Conservation (phyloP, 352 stramenopile genomes). For the Thraustochytrium striatum region DNA sequence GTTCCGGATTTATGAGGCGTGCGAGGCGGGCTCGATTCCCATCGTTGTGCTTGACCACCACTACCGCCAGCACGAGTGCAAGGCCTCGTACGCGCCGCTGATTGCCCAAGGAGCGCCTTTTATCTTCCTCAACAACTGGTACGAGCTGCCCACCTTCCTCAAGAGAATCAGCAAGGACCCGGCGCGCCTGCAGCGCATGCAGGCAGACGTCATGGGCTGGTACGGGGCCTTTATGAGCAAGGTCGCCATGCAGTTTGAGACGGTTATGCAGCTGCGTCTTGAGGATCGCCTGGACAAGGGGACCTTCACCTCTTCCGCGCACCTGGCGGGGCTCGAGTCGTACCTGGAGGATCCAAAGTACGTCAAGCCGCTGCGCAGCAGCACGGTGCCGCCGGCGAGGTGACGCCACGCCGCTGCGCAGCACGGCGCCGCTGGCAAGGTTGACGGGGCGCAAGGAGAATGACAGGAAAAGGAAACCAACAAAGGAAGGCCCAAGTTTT, state of each 20-base stretch:
- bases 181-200: constrained; percentile 43
- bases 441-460: no score
- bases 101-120: constrained; percentile 52
- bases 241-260: constrained; percentile 27
- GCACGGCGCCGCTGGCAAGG: no score
- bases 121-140: constrained; percentile 55
- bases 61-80: constrained; percentile 52
- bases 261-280: constrained; percentile 27
- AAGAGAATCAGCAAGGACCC: constrained; percentile 45
- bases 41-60: constrained; percentile 43
- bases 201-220: constrained; percentile 37
- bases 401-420: no score
- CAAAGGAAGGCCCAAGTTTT: no score
- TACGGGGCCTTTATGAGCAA: constrained; percentile 39
- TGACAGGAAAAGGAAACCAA: neutral
- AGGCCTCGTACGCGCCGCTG: constrained; percentile 50
- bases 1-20: constrained; percentile 46
- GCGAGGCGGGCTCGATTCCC: constrained; percentile 41
- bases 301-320: constrained; percentile 5
- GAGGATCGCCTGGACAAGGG: neutral
- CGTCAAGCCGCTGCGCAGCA: neutral
- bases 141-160: constrained; percentile 53
- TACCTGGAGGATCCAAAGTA: constrained; percentile 33
- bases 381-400: no score
- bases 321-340: neutral